phyloP scores from a whole-genome alignment of 2,329 filamentous ascomycete genomes.

The Dendryphion nanum region DNA sequence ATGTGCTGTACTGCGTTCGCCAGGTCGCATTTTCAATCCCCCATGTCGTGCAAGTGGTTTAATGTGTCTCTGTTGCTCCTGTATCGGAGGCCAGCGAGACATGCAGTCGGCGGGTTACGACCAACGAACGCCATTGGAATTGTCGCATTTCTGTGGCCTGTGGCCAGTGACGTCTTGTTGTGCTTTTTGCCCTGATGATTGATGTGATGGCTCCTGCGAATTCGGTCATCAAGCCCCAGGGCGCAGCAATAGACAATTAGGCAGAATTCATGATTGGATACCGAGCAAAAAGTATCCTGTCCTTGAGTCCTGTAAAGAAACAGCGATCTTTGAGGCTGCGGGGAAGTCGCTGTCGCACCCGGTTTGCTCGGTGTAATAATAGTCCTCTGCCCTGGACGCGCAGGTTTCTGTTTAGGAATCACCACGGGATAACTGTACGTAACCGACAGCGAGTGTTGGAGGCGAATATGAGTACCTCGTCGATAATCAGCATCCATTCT shows the following conservation, averaged over 20 bases:
- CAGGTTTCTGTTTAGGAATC: not conserved
- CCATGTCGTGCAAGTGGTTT: too few relatives aligned
- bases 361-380: constrained; percentile 10
- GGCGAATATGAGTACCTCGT: constrained; percentile 9
- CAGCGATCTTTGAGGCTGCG: constrained; percentile 11
- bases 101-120: too few relatives aligned
- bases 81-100: too few relatives aligned
- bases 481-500: constrained; percentile 2
- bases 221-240: constrained; percentile 18
- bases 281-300: constrained; percentile 1
- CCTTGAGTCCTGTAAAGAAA: constrained; percentile 3
- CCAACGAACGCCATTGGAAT: not conserved
- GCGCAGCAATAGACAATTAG: constrained; percentile 7
- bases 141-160: not conserved
- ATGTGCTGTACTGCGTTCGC: too few relatives aligned
- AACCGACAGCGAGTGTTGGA: constrained; percentile 4
- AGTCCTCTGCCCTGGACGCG: constrained; percentile 7
- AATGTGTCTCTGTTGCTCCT: too few relatives aligned
- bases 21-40: too few relatives aligned
- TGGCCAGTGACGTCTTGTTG: not conserved
- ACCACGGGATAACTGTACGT: constrained; percentile 5
- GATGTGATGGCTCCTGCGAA: not conserved
- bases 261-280: constrained; percentile 10
- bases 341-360: constrained; percentile 19
- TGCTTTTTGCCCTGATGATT: not conserved